These are phyloP conservation scores for Thecaphora frezii DNA, from an alignment of 1,284 basidiomycete genomes.

Conservation along the genomic window DNA sequence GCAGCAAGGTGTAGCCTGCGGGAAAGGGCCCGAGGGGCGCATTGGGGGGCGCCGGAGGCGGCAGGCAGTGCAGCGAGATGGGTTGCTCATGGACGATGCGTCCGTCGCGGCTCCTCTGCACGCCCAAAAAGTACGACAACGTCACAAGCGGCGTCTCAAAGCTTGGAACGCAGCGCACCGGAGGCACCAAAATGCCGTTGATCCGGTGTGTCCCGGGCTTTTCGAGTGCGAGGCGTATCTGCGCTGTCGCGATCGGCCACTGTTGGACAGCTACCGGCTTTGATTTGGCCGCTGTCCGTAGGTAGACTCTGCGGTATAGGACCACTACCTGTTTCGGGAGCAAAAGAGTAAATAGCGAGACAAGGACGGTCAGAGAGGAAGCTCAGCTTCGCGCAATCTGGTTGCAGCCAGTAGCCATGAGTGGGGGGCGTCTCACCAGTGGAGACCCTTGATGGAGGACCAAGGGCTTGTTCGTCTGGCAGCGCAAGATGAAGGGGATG, in stretches of 20 bases:
- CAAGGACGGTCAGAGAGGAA: no score
- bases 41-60: conserved; percentile 15
- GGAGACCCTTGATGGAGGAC: conserved; percentile 12
- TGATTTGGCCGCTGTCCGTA: conserved; percentile 14
- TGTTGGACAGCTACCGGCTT: conserved; percentile 20
- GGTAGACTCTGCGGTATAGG: conserved; percentile 15
- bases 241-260: conserved; percentile 17
- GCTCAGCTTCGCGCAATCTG: not conserved
- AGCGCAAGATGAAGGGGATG: conserved; percentile 39
- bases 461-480: conserved; percentile 18
- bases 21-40: conserved; percentile 14
- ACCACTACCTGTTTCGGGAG: conserved; percentile 4
- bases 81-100: conserved; percentile 14
- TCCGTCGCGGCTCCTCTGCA: conserved; percentile 21
- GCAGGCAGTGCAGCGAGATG: conserved; percentile 16
- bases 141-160: conserved; percentile 32
- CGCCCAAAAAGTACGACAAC: conserved; percentile 45
- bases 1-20: conserved; percentile 10
- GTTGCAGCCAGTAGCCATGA: not conserved
- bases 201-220: conserved; percentile 13
- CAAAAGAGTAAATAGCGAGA: no score
- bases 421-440: conserved; percentile 1
- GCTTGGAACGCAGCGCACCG: conserved; percentile 34
- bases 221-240: conserved; percentile 10
- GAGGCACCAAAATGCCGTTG: conserved; percentile 30